phyloP scores from a whole-genome alignment of 805 yeast genomes.

The Candida sanyiensis region DNA sequence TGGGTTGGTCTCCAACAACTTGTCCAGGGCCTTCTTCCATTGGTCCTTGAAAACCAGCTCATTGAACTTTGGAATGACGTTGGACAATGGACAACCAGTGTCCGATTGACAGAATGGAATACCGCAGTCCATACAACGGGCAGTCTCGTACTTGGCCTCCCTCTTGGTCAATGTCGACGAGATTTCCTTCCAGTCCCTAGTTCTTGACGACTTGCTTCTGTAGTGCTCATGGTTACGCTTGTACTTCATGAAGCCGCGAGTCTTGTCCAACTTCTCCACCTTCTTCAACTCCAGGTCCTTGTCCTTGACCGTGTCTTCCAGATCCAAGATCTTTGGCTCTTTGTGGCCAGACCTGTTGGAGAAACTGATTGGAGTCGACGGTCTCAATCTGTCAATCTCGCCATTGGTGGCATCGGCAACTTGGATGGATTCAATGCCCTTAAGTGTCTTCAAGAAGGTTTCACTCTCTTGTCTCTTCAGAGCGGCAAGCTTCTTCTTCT shows the following conservation, averaged over 20 bases:
- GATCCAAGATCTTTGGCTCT: slow-evolving; percentile 85
- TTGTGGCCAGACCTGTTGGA: slow-evolving; percentile 30
- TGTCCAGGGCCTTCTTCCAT: slow-evolving; percentile 90
- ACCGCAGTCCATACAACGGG: slow-evolving; percentile 99
- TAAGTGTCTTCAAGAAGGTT: slow-evolving; percentile 60
- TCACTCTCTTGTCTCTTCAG: slow-evolving; percentile 51
- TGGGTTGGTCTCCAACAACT: slow-evolving; percentile 91
- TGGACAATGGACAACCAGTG: slow-evolving; percentile 96
- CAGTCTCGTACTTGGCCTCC: slow-evolving; percentile 86
- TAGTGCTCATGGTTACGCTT: slow-evolving; percentile 83
- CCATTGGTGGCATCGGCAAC: slow-evolving; percentile 80
- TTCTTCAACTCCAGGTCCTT: slow-evolving; percentile 58
- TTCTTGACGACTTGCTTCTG: slow-evolving; percentile 68
- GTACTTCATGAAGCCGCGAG: slow-evolving; percentile 91
- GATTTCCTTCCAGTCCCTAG: slow-evolving; percentile 90
- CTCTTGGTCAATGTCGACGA: slow-evolving; percentile 75
- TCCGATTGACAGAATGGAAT: slow-evolving; percentile 98
- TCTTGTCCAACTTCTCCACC: slow-evolving; percentile 64
- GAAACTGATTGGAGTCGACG: slow-evolving; percentile 13
- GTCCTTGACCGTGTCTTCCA: slow-evolving; percentile 84
- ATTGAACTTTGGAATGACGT: slow-evolving; percentile 96
- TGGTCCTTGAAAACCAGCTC: slow-evolving; percentile 91
- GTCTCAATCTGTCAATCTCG: slow-evolving; percentile 47
- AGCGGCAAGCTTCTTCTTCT: slow-evolving; percentile 60
- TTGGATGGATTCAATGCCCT: slow-evolving; percentile 62